Evolutionary conservation across 768 basidiomycete species (phyloP).

Genomic region (Russula olivacea): DNA sequence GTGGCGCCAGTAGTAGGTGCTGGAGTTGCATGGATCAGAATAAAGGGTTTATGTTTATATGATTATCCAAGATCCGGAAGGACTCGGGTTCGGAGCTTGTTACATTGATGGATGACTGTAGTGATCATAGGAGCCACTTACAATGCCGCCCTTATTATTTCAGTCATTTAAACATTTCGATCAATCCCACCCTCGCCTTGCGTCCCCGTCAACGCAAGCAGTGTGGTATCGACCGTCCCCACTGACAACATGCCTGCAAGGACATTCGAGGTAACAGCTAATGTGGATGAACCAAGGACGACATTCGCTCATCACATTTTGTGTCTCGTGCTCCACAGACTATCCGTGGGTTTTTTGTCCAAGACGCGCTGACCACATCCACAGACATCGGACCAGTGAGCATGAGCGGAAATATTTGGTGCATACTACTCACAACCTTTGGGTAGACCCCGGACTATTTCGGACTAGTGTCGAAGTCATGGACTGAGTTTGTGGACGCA

Average conservation of each 20-base stretch:
- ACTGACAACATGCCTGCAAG: slow-evolving; percentile 1
- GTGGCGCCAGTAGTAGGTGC: neutral
- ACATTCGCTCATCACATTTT: neutral
- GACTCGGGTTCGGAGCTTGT: too few relatives aligned
- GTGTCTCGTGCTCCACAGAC: neutral
- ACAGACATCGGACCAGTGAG: slow-evolving; percentile 17
- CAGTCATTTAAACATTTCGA: neutral
- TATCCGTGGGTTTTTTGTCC: slow-evolving; percentile 18
- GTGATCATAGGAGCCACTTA: too few relatives aligned
- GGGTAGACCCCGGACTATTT: slow-evolving; percentile 18
- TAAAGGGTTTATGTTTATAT: neutral
- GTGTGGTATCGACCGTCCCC: neutral
- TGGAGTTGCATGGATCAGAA: neutral
- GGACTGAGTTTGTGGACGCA: slow-evolving; percentile 4
- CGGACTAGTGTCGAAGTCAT: slow-evolving; percentile 15
- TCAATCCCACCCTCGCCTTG: neutral
- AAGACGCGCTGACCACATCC: slow-evolving; percentile 1
- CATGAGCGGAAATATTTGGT: neutral
- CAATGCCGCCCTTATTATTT: too few relatives aligned
- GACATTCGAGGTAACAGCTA: slow-evolving; percentile 8
- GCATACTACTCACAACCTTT: neutral
- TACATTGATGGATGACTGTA: too few relatives aligned
- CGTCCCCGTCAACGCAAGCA: neutral
- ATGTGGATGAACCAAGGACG: neutral
- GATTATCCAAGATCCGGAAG: neutral